Evolutionary conservation across 345 rosid genomes (phyloP).

Genomic region (Pistacia integerrima): DNA sequence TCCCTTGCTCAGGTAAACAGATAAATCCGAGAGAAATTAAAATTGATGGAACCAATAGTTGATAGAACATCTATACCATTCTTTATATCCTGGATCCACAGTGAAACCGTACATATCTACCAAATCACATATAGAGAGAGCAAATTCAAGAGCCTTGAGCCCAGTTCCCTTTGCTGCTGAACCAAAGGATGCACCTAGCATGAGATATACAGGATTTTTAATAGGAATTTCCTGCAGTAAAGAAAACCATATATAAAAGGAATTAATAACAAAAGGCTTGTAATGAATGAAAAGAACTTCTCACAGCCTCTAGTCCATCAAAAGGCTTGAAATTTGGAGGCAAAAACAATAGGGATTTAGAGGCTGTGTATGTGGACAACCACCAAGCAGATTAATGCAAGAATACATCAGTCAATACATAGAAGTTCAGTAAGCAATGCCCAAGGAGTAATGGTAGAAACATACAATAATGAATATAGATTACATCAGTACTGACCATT

Average conservation of each 20-base stretch:
- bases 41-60: background rate
- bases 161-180: slow-evolving; percentile 99
- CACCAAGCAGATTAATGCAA: background rate
- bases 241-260: slow-evolving; percentile 2
- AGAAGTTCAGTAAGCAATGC: background rate
- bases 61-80: slow-evolving; percentile 56
- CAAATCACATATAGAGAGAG: slow-evolving; percentile 83
- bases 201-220: slow-evolving; percentile 83
- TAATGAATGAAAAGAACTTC: background rate
- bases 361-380: background rate
- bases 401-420: background rate
- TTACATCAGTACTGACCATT: background rate
- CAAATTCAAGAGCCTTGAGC: slow-evolving; percentile 94
- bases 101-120: slow-evolving; percentile 99
- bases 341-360: background rate
- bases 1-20: slow-evolving; percentile 13
- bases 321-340: background rate
- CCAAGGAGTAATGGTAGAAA: too few species aligned
- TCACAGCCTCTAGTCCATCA: background rate
- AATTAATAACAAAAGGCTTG: background rate
- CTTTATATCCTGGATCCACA: slow-evolving; percentile 94
- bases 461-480: too few species aligned
- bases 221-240: slow-evolving; percentile 88
- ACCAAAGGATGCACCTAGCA: slow-evolving; percentile 96
- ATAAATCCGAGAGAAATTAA: background rate